A percentile compares a stretch with the other conserved stretches of the same genome.
Evolutionary conservation across 805 yeast species (phyloP).

Genomic region (Zygoascus flipseniorum): DNA sequence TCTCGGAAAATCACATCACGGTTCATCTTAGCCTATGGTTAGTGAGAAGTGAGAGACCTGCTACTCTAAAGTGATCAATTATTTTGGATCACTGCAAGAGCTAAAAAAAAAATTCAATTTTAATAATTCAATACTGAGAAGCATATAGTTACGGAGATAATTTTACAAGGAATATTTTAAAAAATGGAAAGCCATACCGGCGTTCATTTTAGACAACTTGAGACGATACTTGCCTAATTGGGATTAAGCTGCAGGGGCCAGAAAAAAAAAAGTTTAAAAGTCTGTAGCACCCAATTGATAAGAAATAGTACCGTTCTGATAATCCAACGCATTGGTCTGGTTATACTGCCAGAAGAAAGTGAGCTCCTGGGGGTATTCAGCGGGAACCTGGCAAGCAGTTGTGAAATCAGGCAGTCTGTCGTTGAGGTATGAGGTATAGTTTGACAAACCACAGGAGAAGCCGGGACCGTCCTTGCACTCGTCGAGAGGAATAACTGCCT

Average conservation of each 20-base stretch:
- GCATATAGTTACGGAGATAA: too few species aligned
- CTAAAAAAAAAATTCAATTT: too few species aligned
- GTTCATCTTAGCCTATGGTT: too few species aligned
- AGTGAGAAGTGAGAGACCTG: too few species aligned
- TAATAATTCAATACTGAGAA: too few species aligned
- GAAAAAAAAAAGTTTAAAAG: background rate
- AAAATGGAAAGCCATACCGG: too few species aligned
- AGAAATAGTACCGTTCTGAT: slow-evolving; percentile 4
- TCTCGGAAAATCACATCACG: too few species aligned
- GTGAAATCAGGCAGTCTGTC: slow-evolving; percentile 7
- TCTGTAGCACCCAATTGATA: slow-evolving; percentile 5
- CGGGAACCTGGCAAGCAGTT: slow-evolving; percentile 13
- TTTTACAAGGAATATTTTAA: too few species aligned
- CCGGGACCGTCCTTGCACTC: slow-evolving; percentile 48
- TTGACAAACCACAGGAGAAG: slow-evolving; percentile 36
- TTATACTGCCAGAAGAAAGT: slow-evolving; percentile 27
- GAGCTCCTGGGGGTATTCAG: slow-evolving; percentile 17
- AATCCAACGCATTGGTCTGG: slow-evolving; percentile 7
- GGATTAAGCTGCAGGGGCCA: slow-evolving; percentile 1
- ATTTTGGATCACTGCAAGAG: too few species aligned
- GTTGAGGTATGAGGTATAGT: slow-evolving; percentile 18
- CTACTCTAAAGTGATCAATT: too few species aligned
- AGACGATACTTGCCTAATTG: too few species aligned
- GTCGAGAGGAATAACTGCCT: slow-evolving; percentile 45
- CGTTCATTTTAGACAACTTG: too few species aligned